A percentile compares a stretch with the other conserved stretches of the same genome.
Evolutionary conservation across 2,329 filamentous ascomycete species (phyloP).

Genomic region (Aspergillus melleus): DNA sequence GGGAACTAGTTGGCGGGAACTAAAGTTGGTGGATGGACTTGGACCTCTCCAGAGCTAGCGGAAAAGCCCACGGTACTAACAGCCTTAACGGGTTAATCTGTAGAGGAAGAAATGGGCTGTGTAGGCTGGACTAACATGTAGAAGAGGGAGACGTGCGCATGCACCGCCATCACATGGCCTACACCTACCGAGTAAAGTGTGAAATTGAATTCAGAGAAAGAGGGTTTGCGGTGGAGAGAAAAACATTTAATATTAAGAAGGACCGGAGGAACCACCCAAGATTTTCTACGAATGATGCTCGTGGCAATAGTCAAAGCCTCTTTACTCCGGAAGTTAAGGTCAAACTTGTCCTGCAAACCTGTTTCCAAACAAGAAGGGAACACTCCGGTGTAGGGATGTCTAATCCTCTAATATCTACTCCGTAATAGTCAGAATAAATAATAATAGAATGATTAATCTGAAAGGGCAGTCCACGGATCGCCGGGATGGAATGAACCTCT

Average conservation of each 20-base stretch:
- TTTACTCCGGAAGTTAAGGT: too few species aligned
- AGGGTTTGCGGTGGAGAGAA: not conserved
- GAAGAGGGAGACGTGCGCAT: not conserved
- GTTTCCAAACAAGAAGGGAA: not conserved
- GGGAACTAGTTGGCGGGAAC: not conserved
- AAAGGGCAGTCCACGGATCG: constrained; percentile 4
- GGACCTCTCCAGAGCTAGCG: not conserved
- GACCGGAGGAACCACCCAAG: not conserved
- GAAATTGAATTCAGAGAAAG: too few species aligned
- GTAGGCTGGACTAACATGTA: not conserved
- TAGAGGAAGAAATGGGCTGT: not conserved
- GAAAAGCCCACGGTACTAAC: not conserved
- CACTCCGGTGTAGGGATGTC: too few species aligned
- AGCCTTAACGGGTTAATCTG: not conserved
- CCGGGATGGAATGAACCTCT: constrained; percentile 6
- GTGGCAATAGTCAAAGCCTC: not conserved
- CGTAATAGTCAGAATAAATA: not conserved
- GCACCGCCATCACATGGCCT: constrained; percentile 2
- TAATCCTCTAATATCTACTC: too few species aligned
- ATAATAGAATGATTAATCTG: not conserved
- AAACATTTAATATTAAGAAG: not conserved
- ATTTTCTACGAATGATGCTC: not conserved
- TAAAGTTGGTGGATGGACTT: not conserved
- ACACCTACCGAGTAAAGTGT: not conserved
- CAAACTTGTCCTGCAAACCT: not conserved